phyloP scores from a whole-genome alignment of 768 basidiomycete species.

The Amanita rubescens region DNA sequence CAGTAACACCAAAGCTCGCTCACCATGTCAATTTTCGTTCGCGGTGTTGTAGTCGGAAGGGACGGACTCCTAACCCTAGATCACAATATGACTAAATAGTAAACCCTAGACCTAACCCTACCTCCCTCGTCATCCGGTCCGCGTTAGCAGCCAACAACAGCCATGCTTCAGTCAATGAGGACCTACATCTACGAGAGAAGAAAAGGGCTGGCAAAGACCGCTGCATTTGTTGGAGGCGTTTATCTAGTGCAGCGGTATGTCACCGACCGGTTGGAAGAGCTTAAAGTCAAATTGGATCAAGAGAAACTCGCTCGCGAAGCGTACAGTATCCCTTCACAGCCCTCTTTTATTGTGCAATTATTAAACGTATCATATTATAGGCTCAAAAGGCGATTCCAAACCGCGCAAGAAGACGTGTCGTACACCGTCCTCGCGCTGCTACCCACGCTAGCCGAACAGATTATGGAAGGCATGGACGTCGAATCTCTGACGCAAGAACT shows the following conservation, averaged over 20 bases:
- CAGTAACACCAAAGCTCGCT: background rate
- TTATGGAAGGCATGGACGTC: conserved; percentile 71
- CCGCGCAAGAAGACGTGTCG: conserved; percentile 70
- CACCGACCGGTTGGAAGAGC: conserved; percentile 53
- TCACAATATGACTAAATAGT: too few relatives aligned
- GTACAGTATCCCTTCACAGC: conserved; percentile 25
- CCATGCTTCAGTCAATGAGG: conserved; percentile 45
- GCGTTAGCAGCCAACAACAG: too few relatives aligned
- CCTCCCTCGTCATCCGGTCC: background rate
- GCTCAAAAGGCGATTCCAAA: conserved; percentile 62
- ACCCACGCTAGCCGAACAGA: conserved; percentile 56
- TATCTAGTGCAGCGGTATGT: conserved; percentile 63
- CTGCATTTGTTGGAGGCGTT: conserved; percentile 46
- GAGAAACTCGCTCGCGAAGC: conserved; percentile 60
- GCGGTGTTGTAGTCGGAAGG: too few relatives aligned
- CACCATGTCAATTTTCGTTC: conserved; percentile 1
- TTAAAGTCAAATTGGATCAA: conserved; percentile 52
- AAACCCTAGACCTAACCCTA: conserved; percentile 5
- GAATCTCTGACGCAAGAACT: conserved; percentile 57
- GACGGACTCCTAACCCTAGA: too few relatives aligned
- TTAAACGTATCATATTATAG: conserved; percentile 28
- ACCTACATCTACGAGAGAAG: conserved; percentile 46
- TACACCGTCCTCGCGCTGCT: conserved; percentile 70
- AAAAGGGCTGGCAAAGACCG: conserved; percentile 38
- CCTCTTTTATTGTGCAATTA: background rate